These are phyloP conservation scores for Termitomyces bulborhizus DNA, from an alignment of 768 basidiomycete species.

Conservation along the genomic window DNA sequence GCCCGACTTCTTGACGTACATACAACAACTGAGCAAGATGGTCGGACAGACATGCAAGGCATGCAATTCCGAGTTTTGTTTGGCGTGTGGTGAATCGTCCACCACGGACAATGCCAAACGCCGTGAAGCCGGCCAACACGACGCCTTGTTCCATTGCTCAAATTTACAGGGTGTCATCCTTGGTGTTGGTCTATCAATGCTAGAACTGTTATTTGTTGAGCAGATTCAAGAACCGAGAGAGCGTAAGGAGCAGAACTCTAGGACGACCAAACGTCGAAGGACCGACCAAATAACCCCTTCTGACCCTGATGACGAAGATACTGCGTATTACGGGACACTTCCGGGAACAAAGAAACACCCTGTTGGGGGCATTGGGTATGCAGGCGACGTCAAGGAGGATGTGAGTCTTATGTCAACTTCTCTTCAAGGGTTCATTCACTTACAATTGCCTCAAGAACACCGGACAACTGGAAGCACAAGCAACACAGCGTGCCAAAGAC, in stretches of 20 bases:
- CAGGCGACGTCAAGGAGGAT: constrained; percentile 78
- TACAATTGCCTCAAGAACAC: constrained; percentile 44
- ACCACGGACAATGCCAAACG: constrained; percentile 38
- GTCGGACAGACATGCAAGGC: constrained; percentile 57
- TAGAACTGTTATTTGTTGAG: constrained; percentile 67
- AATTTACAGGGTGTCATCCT: constrained; percentile 86
- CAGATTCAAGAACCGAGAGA: constrained; percentile 34
- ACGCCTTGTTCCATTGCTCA: constrained; percentile 80
- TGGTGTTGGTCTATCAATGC: constrained; percentile 85
- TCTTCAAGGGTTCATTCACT: not conserved
- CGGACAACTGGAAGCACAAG: constrained; percentile 74
- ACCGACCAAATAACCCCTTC: constrained; percentile 18
- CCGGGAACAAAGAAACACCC: constrained; percentile 54
- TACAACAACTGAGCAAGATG: constrained; percentile 50
- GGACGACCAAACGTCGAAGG: constrained; percentile 42
- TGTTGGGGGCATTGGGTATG: constrained; percentile 77
- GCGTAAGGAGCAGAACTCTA: constrained; percentile 25
- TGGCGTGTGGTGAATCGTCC: constrained; percentile 70
- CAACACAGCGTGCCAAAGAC: constrained; percentile 69
- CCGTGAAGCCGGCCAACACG: constrained; percentile 37
- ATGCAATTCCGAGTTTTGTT: constrained; percentile 59
- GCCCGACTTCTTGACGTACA: constrained; percentile 70
- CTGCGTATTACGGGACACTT: constrained; percentile 31
- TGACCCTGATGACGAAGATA: constrained; percentile 48
- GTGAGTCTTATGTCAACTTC: constrained; percentile 38